Evolutionary conservation across 306 rosid genomes (phyloP).

Genomic region (Vachellia collinsii): DNA sequence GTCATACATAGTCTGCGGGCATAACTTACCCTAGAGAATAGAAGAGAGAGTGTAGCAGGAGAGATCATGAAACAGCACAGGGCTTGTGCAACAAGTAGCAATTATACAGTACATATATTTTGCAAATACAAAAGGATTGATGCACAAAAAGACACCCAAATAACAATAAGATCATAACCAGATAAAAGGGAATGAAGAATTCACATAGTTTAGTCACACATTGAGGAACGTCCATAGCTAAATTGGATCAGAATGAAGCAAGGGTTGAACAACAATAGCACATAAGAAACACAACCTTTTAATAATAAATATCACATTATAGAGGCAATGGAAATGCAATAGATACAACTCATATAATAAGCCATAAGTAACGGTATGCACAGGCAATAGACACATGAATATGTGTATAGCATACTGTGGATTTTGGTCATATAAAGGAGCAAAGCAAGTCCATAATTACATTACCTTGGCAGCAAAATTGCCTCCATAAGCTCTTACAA

Average conservation of each 20-base stretch:
- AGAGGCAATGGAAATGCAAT: neutral
- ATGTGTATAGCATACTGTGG: conserved; percentile 9
- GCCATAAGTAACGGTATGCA: neutral
- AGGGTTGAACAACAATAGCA: neutral
- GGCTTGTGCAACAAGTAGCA: neutral
- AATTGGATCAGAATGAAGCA: conserved; percentile 3
- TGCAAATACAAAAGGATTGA: neutral
- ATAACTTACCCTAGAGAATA: neutral
- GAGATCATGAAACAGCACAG: conserved; percentile 2
- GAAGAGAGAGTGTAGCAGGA: neutral
- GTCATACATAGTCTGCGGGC: conserved; percentile 4
- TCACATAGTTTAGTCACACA: conserved; percentile 6
- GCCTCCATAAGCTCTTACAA: conserved; percentile 88
- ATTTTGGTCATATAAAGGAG: neutral
- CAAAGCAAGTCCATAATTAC: conserved; percentile 17
- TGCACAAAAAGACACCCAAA: conserved; percentile 9
- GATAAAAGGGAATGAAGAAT: conserved; percentile 3
- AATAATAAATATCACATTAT: neutral
- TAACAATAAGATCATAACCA: neutral
- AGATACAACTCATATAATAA: conserved; percentile 19
- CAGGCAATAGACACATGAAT: neutral
- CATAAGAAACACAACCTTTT: neutral
- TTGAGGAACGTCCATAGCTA: conserved; percentile 14
- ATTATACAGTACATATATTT: neutral
- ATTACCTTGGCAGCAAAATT: conserved; percentile 95